Evolutionary conservation across 179 eudicot species (phyloP), one percentile per base, ranked within the genome.

Genomic region (Carnegiea gigantea): DNA sequence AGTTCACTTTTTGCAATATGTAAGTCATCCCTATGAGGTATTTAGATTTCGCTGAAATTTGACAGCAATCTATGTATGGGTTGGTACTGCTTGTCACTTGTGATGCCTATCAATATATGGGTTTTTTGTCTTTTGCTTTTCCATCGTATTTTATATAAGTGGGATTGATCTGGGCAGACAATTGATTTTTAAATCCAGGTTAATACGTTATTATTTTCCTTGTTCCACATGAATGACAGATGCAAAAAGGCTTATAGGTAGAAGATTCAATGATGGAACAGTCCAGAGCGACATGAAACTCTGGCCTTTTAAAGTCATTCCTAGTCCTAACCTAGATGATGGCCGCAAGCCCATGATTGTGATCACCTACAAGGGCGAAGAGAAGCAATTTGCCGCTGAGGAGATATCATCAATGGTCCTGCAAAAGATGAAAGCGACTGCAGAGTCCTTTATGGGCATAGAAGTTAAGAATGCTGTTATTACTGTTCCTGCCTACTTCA

Each of bases 401-500:
- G 80, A 77, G 49, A 80, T 80, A 24, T 80, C 83, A 1, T 44
- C 83, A 7, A 80, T 80, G 83, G 17, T 80, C 48, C 70, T 80
- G 2, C 9, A 11, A 21, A 80, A 73, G 71, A 80, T 80, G 78
- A 80, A 28, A 44, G 73, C 60, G 1, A 46, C 20, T 0, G 62
- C 83, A 5, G 78, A 80, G 11, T 73, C 73, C 4, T 80, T 43
- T 23, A 49, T 83, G 3, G 85, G 82, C 13, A 43, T 1, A 48
- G 53, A 78, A 60, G 85, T 78, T 15, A 83, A 83, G 67, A 62
- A 83, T 60, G 85, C 75, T 12, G 85, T 83, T 11, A 76, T 83
- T 4, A 83, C 85, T 3, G 85, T 83, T 26, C 85, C 85, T 7
- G 82, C 82, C 8, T 83, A 83, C 59, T 83, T 75, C 82, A 79